These are phyloP conservation scores for Drechslera avenae DNA, from an alignment of 2,329 filamentous ascomycete species.

Conservation along the genomic window DNA sequence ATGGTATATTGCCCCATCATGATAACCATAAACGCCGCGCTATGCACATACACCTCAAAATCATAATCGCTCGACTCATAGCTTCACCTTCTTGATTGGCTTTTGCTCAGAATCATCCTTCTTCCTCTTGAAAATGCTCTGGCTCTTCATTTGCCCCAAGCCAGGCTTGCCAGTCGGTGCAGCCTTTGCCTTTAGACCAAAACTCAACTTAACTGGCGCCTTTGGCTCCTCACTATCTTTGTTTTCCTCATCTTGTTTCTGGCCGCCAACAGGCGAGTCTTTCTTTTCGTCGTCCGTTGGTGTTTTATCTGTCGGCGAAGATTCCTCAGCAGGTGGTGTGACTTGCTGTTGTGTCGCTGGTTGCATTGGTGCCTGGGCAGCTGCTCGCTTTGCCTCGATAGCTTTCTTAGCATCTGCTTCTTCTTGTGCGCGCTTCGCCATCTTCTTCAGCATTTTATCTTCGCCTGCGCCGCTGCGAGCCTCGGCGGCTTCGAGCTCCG, in stretches of 20 bases:
- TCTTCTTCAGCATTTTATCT: slow-evolving; percentile 78
- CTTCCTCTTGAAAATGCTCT: slow-evolving; percentile 47
- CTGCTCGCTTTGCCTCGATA: slow-evolving; percentile 51
- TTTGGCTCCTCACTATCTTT: slow-evolving; percentile 52
- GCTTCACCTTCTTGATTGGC: slow-evolving; percentile 43
- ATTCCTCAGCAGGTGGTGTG: slow-evolving; percentile 36
- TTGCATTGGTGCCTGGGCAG: slow-evolving; percentile 41
- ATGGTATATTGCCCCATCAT: background rate
- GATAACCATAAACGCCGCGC: slow-evolving; percentile 25
- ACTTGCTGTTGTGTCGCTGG: slow-evolving; percentile 43
- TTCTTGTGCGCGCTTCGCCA: slow-evolving; percentile 76
- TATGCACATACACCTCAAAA: slow-evolving; percentile 18
- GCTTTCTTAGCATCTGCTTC: slow-evolving; percentile 52
- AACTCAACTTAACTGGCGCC: slow-evolving; percentile 33
- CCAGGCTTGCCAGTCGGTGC: slow-evolving; percentile 34
- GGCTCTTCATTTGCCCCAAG: slow-evolving; percentile 42
- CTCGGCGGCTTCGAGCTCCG: slow-evolving; percentile 83
- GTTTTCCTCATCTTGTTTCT: slow-evolving; percentile 84
- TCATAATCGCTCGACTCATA: slow-evolving; percentile 18
- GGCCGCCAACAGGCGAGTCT: slow-evolving; percentile 69
- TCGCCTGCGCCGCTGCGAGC: slow-evolving; percentile 90
- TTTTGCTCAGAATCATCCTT: slow-evolving; percentile 38
- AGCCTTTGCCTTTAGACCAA: slow-evolving; percentile 20
- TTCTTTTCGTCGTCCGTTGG: slow-evolving; percentile 40
- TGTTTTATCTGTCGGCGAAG: slow-evolving; percentile 27